Percentiles rank a stretch among this genome's conserved stretches.
Conservation (phyloP, 768 basidiomycete species). For the Phylloporus scabripes region DNA sequence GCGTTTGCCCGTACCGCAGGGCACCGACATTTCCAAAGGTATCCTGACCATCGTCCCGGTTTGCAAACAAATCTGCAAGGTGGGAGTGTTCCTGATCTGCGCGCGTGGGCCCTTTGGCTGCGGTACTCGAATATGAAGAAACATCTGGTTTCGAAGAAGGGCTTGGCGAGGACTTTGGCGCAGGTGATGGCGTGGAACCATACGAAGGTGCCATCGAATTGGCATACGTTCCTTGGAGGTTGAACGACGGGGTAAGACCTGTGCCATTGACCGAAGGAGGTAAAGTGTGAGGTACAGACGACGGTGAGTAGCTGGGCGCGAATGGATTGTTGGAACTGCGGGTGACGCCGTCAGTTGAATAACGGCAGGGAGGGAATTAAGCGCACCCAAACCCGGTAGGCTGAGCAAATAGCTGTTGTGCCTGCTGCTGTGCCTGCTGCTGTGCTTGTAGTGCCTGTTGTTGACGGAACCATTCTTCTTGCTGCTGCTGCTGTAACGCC, state of each 20-base stretch:
- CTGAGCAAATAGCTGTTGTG: conserved; percentile 42
- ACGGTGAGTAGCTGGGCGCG: conserved; percentile 41
- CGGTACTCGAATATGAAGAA: conserved; percentile 11
- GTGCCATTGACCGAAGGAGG: conserved; percentile 30
- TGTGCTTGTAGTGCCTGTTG: conserved; percentile 48
- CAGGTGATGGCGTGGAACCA: conserved; percentile 36
- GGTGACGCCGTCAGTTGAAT: conserved; percentile 22
- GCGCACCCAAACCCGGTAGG: conserved; percentile 75
- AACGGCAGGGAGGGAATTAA: neutral
- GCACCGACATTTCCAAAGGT: conserved; percentile 90
- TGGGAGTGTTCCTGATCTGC: conserved; percentile 68
- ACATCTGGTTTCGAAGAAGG: conserved; percentile 34
- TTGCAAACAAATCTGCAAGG: conserved; percentile 79
- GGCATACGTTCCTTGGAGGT: conserved; percentile 64
- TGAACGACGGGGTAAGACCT: conserved; percentile 49
- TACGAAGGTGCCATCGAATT: conserved; percentile 33
- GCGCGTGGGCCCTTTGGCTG: conserved; percentile 30
- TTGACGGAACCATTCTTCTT: conserved; percentile 58
- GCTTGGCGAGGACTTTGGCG: conserved; percentile 38
- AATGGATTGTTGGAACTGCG: conserved; percentile 94
- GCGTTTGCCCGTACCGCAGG: conserved; percentile 64
- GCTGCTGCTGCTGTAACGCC: conserved; percentile 37
- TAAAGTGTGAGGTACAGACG: conserved; percentile 31
- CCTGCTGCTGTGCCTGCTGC: conserved; percentile 38
- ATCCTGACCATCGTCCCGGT: conserved; percentile 88